phyloP scores from a whole-genome alignment of 2,329 filamentous ascomycete species.

The Trichoderma sp. region DNA sequence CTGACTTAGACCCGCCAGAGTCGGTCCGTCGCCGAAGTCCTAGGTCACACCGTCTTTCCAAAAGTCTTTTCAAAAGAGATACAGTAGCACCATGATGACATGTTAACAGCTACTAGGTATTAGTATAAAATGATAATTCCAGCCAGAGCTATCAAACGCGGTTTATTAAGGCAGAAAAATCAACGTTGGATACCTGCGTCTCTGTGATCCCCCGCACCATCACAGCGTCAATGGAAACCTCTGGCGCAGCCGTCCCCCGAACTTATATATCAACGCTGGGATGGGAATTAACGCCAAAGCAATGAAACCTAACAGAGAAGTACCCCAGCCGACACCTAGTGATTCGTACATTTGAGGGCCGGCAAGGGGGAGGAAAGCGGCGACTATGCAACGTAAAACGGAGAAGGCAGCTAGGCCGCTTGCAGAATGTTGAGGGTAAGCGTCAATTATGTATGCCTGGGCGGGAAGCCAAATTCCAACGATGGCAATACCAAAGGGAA shows the following conservation, averaged over 20 bases:
- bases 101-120: not conserved
- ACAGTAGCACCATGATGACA: not conserved
- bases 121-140: not conserved
- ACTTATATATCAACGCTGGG: not conserved
- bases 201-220: not conserved
- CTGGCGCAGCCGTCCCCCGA: not conserved
- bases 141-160: not conserved
- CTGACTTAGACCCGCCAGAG: not conserved
- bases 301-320: not conserved
- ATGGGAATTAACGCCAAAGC: not conserved
- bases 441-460: not conserved
- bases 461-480: not conserved
- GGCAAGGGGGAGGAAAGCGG: not conserved
- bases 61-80: not conserved
- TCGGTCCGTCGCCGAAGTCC: not conserved
- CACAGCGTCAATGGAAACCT: not conserved
- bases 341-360: not conserved
- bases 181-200: not conserved
- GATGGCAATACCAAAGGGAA: not conserved
- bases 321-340: not conserved
- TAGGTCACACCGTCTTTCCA: not conserved
- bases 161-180: not conserved
- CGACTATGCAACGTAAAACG: not conserved
- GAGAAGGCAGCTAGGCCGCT: not conserved
- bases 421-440: not conserved